Conservation (phyloP, 2,329 filamentous ascomycete species). For the Ilyonectria robusta region DNA sequence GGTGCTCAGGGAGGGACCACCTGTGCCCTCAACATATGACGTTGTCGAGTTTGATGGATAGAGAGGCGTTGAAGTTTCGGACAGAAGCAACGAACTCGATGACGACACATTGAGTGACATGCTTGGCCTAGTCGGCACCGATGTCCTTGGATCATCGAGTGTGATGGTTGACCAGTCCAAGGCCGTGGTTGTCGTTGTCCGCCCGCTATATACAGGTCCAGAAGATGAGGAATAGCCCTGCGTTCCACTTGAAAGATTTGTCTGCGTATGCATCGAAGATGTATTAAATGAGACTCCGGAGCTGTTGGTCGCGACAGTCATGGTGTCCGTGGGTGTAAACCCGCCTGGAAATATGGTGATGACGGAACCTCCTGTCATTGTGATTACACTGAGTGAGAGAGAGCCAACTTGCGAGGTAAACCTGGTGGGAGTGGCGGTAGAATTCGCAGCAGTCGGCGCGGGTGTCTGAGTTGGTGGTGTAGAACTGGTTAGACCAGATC, state of each 20-base stretch:
- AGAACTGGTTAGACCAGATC: slow-evolving; percentile 13
- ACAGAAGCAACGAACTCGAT: slow-evolving; percentile 22
- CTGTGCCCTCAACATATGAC: background rate
- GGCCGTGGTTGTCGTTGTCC: slow-evolving; percentile 20
- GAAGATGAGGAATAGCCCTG: slow-evolving; percentile 8
- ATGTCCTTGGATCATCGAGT: slow-evolving; percentile 20
- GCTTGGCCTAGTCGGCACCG: background rate
- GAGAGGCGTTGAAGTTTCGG: background rate
- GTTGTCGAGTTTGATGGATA: slow-evolving; percentile 9
- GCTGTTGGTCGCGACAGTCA: slow-evolving; percentile 15
- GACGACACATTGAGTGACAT: slow-evolving; percentile 18
- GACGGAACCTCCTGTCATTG: slow-evolving; percentile 30
- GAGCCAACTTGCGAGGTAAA: slow-evolving; percentile 13
- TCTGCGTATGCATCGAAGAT: slow-evolving; percentile 18
- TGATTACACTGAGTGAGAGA: slow-evolving; percentile 24
- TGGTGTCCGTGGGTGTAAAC: slow-evolving; percentile 25
- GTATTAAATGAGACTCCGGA: slow-evolving; percentile 23
- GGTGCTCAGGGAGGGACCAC: background rate
- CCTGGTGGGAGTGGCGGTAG: slow-evolving; percentile 28
- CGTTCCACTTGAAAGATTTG: slow-evolving; percentile 21
- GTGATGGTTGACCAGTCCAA: slow-evolving; percentile 39
- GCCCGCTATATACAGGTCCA: background rate
- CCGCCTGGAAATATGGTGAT: slow-evolving; percentile 38
- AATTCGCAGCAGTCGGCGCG: slow-evolving; percentile 15
- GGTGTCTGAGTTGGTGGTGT: slow-evolving; percentile 2